Base-by-base conservation (phyloP, 2,329 filamentous ascomycete species). In the Neophaeococcomyces mojaviensis region DNA sequence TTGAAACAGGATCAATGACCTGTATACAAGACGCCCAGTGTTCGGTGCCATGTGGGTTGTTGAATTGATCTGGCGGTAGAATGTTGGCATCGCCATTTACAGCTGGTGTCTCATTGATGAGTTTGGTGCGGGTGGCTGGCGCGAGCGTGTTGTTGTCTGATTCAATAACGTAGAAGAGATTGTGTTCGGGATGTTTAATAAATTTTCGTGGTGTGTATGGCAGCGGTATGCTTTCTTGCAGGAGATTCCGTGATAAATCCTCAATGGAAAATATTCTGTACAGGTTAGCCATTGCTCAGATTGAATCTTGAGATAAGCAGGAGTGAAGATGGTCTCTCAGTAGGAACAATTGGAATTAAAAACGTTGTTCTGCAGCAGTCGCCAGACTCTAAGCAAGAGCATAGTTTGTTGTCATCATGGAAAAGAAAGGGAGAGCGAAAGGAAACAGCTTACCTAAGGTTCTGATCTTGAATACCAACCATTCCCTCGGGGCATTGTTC, bases 11-110 rank as follows among this genome's bases (percentile, higher is more conserved):
- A 59, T 98, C 92, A 15, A 99, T 76, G 16, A 96, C 78, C 59
- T 87, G 88, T 55, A 99, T 89, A 64, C 89, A 97, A 8, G 90
- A 97, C 33, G 92, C 88, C 92, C 92, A 99, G 54, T 90, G 85
- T 16, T 86, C 84, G 49, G 78, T 81, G 19, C 81, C 88, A 47
- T 82, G 80, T 8, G 92, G 86, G 59, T 96, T 88, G 2, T 92
- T 92, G 61, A 98, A 96, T 4, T 94, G 86, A 54, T 84, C 79
- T 1, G 88, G 79, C 0, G 86, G 81, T 2, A 92, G 72, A 9
- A 82, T 73, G 3, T 74, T 71, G n/a, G 77, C 73, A 52, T 89
- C 83, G 4, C 84, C 86, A 60, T 88, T 88, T 6, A 81, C 78
- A 3, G 79, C 73, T 5, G 72, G 73, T 0, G 84, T 81, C 54